A percentile compares a stretch with the other conserved stretches of the same genome.
Conservation (phyloP, 495 filamentous ascomycete species). For the Aspergillus bertholletiae region DNA sequence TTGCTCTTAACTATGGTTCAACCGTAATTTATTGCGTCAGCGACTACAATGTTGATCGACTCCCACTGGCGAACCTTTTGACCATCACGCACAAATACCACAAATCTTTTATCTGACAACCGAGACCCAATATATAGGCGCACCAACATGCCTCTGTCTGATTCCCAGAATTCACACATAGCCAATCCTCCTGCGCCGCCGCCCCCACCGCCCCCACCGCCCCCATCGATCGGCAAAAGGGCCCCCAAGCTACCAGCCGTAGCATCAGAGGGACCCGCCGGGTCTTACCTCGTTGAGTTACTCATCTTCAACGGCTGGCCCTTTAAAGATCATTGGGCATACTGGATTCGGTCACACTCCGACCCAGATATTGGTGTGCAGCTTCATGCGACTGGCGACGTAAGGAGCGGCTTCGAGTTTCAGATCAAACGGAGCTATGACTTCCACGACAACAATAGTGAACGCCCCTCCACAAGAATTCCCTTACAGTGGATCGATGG, state of each 20-base stretch:
- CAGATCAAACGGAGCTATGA: slow-evolving; percentile 22
- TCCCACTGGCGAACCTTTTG: too few relatives aligned
- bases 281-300: slow-evolving; percentile 18
- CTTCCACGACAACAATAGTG: slow-evolving; percentile 4
- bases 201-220: too few relatives aligned
- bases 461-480: slow-evolving; percentile 13
- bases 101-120: too few relatives aligned
- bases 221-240: background rate
- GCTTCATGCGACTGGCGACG: slow-evolving; percentile 24
- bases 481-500: slow-evolving; percentile 26
- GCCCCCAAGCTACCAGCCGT: background rate
- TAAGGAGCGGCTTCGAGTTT: slow-evolving; percentile 22
- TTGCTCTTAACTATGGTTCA: too few relatives aligned
- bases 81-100: too few relatives aligned
- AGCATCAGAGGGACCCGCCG: background rate
- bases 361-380: slow-evolving; percentile 16
- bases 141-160: too few relatives aligned
- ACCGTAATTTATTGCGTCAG: too few relatives aligned
- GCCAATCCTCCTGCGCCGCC: too few relatives aligned
- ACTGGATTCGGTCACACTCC: slow-evolving; percentile 15
- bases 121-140: too few relatives aligned
- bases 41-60: too few relatives aligned
- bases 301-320: slow-evolving; percentile 26
- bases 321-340: slow-evolving; percentile 34
- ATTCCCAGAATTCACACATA: too few relatives aligned